phyloP scores from a whole-genome alignment of 2,329 filamentous ascomycete species.

The Cladorrhinum sp. region DNA sequence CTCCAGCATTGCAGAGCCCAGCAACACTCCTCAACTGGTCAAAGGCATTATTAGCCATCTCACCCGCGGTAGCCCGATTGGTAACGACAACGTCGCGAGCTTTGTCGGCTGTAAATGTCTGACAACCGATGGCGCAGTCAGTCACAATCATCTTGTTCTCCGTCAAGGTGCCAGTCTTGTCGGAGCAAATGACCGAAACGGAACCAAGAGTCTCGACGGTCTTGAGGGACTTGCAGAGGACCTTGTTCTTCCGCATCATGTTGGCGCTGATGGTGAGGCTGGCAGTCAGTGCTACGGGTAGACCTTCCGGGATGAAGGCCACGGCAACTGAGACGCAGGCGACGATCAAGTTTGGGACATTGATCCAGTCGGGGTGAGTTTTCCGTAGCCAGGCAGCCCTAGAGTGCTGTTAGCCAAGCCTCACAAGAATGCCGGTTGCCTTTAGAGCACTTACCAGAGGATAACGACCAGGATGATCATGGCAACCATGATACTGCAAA shows the following conservation, averaged over 20 bases:
- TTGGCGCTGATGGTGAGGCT: constrained; percentile 74
- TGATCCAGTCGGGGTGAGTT: constrained; percentile 67
- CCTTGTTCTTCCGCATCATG: constrained; percentile 72
- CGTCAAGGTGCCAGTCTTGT: constrained; percentile 72
- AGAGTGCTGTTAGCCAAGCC: constrained; percentile 36
- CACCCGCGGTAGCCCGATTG: no score
- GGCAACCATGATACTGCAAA: constrained; percentile 54
- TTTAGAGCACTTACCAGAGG: constrained; percentile 57
- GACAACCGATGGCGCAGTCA: constrained; percentile 58
- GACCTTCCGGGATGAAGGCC: constrained; percentile 72
- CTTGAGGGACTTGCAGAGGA: constrained; percentile 76
- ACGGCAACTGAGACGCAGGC: constrained; percentile 69
- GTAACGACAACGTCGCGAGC: no score
- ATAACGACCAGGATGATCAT: constrained; percentile 64
- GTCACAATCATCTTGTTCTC: constrained; percentile 71
- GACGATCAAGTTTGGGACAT: constrained; percentile 68
- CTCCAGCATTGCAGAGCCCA: constrained; percentile 70
- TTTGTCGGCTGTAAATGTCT: constrained; percentile 37
- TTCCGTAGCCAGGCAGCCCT: constrained; percentile 69
- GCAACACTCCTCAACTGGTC: constrained; percentile 59
- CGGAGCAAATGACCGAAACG: constrained; percentile 71
- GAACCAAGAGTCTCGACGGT: constrained; percentile 73
- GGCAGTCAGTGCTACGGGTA: constrained; percentile 67
- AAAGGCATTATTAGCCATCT: constrained; percentile 48
- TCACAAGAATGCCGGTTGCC: constrained; percentile 45